A percentile compares a stretch with the other conserved stretches of the same genome.
Evolutionary conservation across 2,329 filamentous ascomycete species (phyloP).

Genomic region (Sclerotinia glacialis): DNA sequence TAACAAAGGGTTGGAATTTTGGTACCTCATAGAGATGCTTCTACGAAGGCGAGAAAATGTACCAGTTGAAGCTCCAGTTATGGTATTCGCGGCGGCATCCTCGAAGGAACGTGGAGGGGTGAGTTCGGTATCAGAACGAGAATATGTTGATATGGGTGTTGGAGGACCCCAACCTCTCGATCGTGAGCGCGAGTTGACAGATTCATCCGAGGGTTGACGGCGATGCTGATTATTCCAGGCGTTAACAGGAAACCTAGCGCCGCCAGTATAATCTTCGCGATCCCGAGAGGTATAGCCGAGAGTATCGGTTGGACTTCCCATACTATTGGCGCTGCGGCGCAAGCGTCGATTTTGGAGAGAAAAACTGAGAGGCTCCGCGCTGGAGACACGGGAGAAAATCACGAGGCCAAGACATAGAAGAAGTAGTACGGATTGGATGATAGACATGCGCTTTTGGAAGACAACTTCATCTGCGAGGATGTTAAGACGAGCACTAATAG

Average conservation of each 20-base stretch:
- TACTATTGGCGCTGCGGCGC: slow-evolving; percentile 26
- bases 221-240: slow-evolving; percentile 9
- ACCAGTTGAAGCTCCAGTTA: slow-evolving; percentile 1
- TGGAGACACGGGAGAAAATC: slow-evolving; percentile 64
- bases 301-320: slow-evolving; percentile 33
- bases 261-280: slow-evolving; percentile 13
- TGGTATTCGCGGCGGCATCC: background rate
- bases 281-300: slow-evolving; percentile 26
- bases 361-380: slow-evolving; percentile 38
- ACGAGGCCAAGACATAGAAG: slow-evolving; percentile 84
- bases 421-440: slow-evolving; percentile 83
- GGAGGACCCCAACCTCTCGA: slow-evolving; percentile 23
- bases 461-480: slow-evolving; percentile 90
- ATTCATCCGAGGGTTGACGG: slow-evolving; percentile 20
- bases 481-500: slow-evolving; percentile 75
- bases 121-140: slow-evolving; percentile 22
- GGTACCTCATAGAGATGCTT: slow-evolving; percentile 18
- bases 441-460: slow-evolving; percentile 86
- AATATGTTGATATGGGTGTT: slow-evolving; percentile 25
- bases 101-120: slow-evolving; percentile 23
- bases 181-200: slow-evolving; percentile 19
- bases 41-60: slow-evolving; percentile 20
- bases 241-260: slow-evolving; percentile 8
- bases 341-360: slow-evolving; percentile 27
- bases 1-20: slow-evolving; percentile 2